Percentiles rank a stretch among this genome's conserved stretches.
Evolutionary conservation across 2,329 filamentous ascomycete species (phyloP).

Genomic region (Monilinia fructicola): DNA sequence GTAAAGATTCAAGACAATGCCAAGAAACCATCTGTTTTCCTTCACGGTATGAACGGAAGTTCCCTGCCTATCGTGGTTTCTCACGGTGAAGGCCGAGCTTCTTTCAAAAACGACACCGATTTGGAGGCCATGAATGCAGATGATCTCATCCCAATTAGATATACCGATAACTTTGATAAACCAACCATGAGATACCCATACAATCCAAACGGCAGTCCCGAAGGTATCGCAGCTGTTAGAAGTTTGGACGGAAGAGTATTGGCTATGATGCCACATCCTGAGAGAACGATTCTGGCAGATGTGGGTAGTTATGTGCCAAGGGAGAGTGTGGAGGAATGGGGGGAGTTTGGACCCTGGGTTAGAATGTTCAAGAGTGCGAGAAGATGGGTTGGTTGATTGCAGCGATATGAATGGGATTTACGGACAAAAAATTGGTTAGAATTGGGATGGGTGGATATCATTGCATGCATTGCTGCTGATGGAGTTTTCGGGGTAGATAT

Average conservation of each 20-base stretch:
- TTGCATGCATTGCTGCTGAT: slow-evolving; percentile 8
- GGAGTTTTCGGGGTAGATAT: slow-evolving; percentile 11
- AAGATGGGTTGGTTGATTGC: slow-evolving; percentile 56
- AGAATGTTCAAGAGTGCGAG: slow-evolving; percentile 71
- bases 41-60: slow-evolving; percentile 82
- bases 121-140: slow-evolving; percentile 58
- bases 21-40: slow-evolving; percentile 71
- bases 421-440: slow-evolving; percentile 9
- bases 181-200: slow-evolving; percentile 81
- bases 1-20: slow-evolving; percentile 69
- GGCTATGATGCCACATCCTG: slow-evolving; percentile 74
- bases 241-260: slow-evolving; percentile 65
- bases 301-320: slow-evolving; percentile 65
- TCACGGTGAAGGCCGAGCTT: slow-evolving; percentile 86
- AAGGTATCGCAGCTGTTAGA: slow-evolving; percentile 67
- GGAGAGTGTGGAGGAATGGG: slow-evolving; percentile 58
- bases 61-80: slow-evolving; percentile 83
- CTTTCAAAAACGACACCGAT: slow-evolving; percentile 57
- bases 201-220: slow-evolving; percentile 75
- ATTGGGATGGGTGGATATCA: slow-evolving; percentile 11
- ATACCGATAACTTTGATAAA: slow-evolving; percentile 76
- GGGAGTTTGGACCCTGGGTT: slow-evolving; percentile 69
- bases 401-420: slow-evolving; percentile 11
- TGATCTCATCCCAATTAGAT: slow-evolving; percentile 75
- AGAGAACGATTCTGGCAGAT: slow-evolving; percentile 65